A percentile compares a stretch with the other conserved stretches of the same genome.
These are phyloP conservation scores for Avicennia marina DNA, from an alignment of 257 asterid species.

Conservation along the genomic window DNA sequence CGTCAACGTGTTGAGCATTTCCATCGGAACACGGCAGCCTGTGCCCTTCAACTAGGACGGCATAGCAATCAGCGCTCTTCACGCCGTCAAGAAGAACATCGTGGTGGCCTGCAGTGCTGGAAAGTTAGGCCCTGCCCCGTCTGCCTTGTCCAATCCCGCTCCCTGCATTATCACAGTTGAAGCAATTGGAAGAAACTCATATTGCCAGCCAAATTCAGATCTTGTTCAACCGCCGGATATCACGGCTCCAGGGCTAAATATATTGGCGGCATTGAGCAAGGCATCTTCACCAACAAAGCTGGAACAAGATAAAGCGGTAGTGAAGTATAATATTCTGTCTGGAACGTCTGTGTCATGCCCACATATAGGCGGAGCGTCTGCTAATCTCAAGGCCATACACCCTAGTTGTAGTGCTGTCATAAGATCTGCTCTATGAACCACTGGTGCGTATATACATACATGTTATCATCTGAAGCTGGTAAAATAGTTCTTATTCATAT, in stretches of 20 bases:
- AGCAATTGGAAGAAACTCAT: slow-evolving; percentile 60
- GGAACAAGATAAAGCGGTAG: slow-evolving; percentile 46
- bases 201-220: no score
- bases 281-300: slow-evolving; percentile 69
- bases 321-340: neutral
- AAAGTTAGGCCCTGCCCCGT: slow-evolving; percentile 55
- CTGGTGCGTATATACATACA: neutral
- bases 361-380: no score
- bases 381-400: no score
- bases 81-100: slow-evolving; percentile 59
- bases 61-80: slow-evolving; percentile 71
- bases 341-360: no score
- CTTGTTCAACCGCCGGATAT: slow-evolving; percentile 66
- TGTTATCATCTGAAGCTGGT: no score
- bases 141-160: slow-evolving; percentile 62
- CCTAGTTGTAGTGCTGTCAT: no score
- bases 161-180: slow-evolving; percentile 94
- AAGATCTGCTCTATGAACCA: no score
- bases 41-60: slow-evolving; percentile 40
- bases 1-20: slow-evolving; percentile 63
- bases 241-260: slow-evolving; percentile 82
- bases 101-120: slow-evolving; percentile 88
- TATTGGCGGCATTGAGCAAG: slow-evolving; percentile 94
- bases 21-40: slow-evolving; percentile 52
- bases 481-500: no score